These are phyloP conservation scores for Cladorrhinum sp. DNA, from an alignment of 2,329 filamentous ascomycete species.

Conservation along the genomic window DNA sequence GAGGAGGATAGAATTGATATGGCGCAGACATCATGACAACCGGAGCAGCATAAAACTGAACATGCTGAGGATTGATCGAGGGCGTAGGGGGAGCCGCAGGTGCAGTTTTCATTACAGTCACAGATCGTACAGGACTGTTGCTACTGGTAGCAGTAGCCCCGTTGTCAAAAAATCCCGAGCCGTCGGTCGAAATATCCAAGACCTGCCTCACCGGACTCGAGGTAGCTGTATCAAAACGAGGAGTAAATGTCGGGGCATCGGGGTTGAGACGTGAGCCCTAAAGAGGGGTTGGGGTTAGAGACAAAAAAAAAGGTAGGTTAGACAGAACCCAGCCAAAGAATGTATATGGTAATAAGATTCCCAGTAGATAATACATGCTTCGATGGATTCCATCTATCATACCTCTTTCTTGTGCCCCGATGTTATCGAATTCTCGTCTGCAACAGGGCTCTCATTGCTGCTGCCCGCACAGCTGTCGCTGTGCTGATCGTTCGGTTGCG, in stretches of 20 bases:
- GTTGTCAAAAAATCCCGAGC: conserved; percentile 16
- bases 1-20: conserved; percentile 21
- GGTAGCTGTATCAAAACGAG: conserved; percentile 35
- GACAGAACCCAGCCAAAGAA: conserved; percentile 40
- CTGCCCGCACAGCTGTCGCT: conserved; percentile 14
- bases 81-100: neutral
- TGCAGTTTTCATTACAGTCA: neutral
- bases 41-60: conserved; percentile 25
- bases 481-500: conserved; percentile 13
- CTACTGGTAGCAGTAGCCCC: neutral
- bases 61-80: conserved; percentile 3
- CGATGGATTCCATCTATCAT: conserved; percentile 36
- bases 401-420: conserved; percentile 49
- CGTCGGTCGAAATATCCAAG: conserved; percentile 13
- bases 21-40: conserved; percentile 22
- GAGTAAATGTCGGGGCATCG: conserved; percentile 53
- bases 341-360: conserved; percentile 10
- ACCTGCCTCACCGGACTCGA: conserved; percentile 23
- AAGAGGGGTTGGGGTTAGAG: conserved; percentile 9
- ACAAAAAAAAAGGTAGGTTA: conserved; percentile 28
- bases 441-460: conserved; percentile 27
- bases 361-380: conserved; percentile 33
- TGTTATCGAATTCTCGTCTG: conserved; percentile 32
- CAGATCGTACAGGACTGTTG: conserved; percentile 1
- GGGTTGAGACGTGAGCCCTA: conserved; percentile 56